Percentiles rank a stretch among this genome's conserved stretches.
These are phyloP conservation scores for Gaeumannomyces tritici DNA, from an alignment of 2,329 filamentous ascomycete species.

Conservation along the genomic window DNA sequence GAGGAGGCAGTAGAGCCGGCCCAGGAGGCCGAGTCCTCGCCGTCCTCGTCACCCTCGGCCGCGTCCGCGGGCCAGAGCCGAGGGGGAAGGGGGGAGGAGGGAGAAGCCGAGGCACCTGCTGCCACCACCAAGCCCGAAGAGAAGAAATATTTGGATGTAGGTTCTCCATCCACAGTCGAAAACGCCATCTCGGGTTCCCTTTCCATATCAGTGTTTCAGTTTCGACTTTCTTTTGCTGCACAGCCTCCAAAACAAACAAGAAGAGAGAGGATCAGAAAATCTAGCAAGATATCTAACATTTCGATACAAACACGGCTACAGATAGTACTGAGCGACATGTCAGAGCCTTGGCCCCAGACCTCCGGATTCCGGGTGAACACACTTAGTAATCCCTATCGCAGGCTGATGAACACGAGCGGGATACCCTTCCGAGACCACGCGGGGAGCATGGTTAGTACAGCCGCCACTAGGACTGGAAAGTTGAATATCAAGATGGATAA, in stretches of 20 bases:
- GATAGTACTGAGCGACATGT: slow-evolving; percentile 98
- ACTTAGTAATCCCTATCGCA: slow-evolving; percentile 90
- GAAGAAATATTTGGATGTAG: slow-evolving; percentile 56
- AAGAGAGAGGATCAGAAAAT: background rate
- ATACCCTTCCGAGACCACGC: slow-evolving; percentile 79
- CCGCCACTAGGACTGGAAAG: background rate
- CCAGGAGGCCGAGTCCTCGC: slow-evolving; percentile 6
- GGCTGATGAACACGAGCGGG: slow-evolving; percentile 99
- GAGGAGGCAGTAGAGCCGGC: slow-evolving; percentile 14
- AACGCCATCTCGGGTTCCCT: background rate
- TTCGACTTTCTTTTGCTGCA: background rate
- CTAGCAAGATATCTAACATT: background rate
- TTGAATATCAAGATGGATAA: background rate
- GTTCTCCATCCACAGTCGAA: slow-evolving; percentile 13
- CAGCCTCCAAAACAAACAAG: background rate
- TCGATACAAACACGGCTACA: slow-evolving; percentile 14
- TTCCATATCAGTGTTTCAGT: background rate
- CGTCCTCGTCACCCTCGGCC: background rate
- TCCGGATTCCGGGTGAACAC: slow-evolving; percentile 73
- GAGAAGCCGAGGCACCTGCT: slow-evolving; percentile 3
- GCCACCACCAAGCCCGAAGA: slow-evolving; percentile 20
- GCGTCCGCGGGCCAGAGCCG: too few relatives aligned
- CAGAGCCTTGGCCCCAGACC: slow-evolving; percentile 83
- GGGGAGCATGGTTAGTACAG: slow-evolving; percentile 70
- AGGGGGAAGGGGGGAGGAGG: too few relatives aligned